Evolutionary conservation across 176 grass and related monocot genomes (phyloP).

Genomic region (Oryza longistaminata): DNA sequence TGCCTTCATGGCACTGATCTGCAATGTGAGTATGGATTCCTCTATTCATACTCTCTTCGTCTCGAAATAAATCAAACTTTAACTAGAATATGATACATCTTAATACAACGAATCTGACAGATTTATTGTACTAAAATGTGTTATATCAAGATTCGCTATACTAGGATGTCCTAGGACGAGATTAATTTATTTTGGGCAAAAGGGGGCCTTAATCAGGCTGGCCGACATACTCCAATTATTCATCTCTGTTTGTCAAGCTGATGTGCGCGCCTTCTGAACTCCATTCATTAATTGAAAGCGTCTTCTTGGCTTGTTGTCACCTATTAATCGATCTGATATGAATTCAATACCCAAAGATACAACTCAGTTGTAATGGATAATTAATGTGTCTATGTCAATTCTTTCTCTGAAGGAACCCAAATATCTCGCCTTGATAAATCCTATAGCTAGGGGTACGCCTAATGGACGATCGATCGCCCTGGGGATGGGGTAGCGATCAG

Average conservation of each 20-base stretch:
- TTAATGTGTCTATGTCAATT: neutral
- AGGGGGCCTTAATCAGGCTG: neutral
- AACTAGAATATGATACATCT: too few species aligned
- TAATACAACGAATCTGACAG: too few species aligned
- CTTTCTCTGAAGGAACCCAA: neutral
- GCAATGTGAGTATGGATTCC: neutral
- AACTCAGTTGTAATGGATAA: neutral
- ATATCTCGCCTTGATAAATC: neutral
- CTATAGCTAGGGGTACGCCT: too few species aligned
- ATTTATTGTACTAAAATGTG: too few species aligned
- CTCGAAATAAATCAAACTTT: too few species aligned
- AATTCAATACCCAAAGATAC: neutral
- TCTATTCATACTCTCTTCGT: neutral
- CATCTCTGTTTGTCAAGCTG: neutral
- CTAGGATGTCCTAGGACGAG: too few species aligned
- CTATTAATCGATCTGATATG: neutral
- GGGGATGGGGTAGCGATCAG: too few species aligned
- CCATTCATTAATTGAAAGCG: neutral
- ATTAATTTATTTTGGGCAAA: too few species aligned
- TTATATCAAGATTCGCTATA: accelerated
- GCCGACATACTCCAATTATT: neutral
- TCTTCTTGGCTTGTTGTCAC: neutral
- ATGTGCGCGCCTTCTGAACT: neutral
- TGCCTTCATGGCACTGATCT: neutral
- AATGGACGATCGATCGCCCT: too few species aligned